A percentile compares a stretch with the other conserved stretches of the same genome.
Evolutionary conservation across 1,284 basidiomycete species (phyloP).

Genomic region (Tilletia horrida): DNA sequence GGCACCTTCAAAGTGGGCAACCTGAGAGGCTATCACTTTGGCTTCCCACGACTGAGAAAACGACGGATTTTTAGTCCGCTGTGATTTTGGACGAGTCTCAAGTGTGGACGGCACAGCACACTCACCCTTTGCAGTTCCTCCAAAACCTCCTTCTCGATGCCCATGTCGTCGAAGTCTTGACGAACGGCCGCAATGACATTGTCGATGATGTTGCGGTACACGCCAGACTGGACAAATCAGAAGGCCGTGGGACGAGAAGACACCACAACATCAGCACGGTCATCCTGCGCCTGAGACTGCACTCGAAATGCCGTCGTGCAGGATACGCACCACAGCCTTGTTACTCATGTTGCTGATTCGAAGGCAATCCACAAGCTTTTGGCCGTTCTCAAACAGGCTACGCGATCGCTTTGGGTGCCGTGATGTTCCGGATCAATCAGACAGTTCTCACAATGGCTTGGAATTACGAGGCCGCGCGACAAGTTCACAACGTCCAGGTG

Average conservation of each 20-base stretch:
- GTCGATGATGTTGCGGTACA: conserved; percentile 93
- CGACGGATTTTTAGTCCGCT: too few relatives aligned
- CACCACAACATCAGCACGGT: too few relatives aligned
- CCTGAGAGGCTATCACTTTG: conserved; percentile 84
- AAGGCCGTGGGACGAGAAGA: not conserved
- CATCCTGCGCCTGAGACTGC: too few relatives aligned
- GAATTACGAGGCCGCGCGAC: not conserved
- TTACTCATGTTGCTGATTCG: conserved; percentile 41
- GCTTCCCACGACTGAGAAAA: conserved; percentile 79
- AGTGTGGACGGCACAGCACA: conserved; percentile 27
- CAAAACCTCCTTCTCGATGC: conserved; percentile 85
- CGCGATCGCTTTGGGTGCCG: conserved; percentile 22
- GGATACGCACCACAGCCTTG: conserved; percentile 33
- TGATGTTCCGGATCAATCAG: conserved; percentile 22
- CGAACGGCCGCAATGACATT: conserved; percentile 86
- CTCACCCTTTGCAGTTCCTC: conserved; percentile 81
- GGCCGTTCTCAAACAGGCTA: conserved; percentile 19
- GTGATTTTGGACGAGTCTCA: too few relatives aligned
- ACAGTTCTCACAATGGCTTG: too few relatives aligned
- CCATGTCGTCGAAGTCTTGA: conserved; percentile 94
- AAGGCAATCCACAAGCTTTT: too few relatives aligned
- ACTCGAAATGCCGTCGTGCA: too few relatives aligned
- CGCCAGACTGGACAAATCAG: conserved; percentile 67
- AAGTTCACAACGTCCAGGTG: conserved; percentile 9
- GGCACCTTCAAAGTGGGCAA: conserved; percentile 81